phyloP scores from a whole-genome alignment of 768 basidiomycete species.

The Chiua virens region DNA sequence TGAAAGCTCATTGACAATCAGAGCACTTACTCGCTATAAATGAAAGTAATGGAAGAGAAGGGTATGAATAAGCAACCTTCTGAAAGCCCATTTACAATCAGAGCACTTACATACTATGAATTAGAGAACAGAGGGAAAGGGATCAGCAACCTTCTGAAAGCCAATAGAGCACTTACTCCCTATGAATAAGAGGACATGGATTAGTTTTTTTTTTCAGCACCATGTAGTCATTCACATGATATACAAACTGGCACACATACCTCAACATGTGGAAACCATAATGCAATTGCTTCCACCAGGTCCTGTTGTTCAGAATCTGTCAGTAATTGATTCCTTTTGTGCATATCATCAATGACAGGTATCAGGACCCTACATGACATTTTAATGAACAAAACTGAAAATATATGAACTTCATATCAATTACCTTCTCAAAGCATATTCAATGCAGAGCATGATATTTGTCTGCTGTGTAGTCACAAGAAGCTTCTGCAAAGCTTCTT shows the following conservation, averaged over 20 bases:
- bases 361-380: neutral
- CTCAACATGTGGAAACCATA: neutral
- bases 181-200: no score
- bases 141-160: neutral
- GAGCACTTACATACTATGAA: neutral
- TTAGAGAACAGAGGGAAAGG: neutral
- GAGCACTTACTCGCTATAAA: neutral
- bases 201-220: no score
- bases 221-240: neutral
- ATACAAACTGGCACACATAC: neutral
- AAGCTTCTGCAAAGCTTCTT: neutral
- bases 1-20: neutral
- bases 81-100: neutral
- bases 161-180: neutral
- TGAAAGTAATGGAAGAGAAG: neutral
- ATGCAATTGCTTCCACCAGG: neutral
- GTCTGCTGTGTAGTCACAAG: neutral
- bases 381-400: neutral
- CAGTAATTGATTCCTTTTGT: neutral
- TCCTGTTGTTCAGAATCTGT: neutral
- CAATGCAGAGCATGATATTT: neutral
- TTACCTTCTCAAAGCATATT: neutral
- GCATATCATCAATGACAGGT: neutral
- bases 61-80: neutral
- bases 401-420: neutral